Evolutionary conservation across 805 yeast species (phyloP).

Genomic region (Saccharomycopsis vini): DNA sequence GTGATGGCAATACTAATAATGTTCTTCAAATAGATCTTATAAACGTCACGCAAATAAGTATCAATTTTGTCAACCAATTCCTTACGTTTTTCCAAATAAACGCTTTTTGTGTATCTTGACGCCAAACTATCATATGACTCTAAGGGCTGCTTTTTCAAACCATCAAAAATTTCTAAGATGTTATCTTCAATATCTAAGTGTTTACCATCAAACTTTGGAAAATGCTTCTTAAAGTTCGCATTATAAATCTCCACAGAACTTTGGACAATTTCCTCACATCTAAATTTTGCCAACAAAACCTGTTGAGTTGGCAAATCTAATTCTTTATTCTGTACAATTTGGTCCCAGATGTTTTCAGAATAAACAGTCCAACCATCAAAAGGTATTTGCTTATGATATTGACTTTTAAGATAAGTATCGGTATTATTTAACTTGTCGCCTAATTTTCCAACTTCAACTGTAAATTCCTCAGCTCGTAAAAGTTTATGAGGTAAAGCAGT

Average conservation of each 20-base stretch:
- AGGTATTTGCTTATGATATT: slow-evolving; percentile 80
- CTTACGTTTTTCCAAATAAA: slow-evolving; percentile 54
- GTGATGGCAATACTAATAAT: slow-evolving; percentile 29
- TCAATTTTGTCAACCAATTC: slow-evolving; percentile 43
- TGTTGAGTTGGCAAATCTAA: slow-evolving; percentile 96
- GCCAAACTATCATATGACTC: slow-evolving; percentile 61
- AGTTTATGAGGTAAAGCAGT: slow-evolving; percentile 79
- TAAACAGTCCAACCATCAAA: slow-evolving; percentile 94
- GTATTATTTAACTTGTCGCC: slow-evolving; percentile 47
- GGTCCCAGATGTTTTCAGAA: slow-evolving; percentile 88
- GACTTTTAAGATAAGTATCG: slow-evolving; percentile 44
- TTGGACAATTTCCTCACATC: slow-evolving; percentile 81
- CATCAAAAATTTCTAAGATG: slow-evolving; percentile 36
- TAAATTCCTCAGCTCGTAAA: slow-evolving; percentile 66
- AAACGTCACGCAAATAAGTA: slow-evolving; percentile 34
- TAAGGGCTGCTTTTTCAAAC: slow-evolving; percentile 39
- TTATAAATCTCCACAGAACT: slow-evolving; percentile 41
- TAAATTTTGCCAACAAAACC: slow-evolving; percentile 83
- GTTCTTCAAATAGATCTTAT: slow-evolving; percentile 32
- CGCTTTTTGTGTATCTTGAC: slow-evolving; percentile 58
- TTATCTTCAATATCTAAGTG: slow-evolving; percentile 18
- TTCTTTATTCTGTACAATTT: slow-evolving; percentile 86
- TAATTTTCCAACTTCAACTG: slow-evolving; percentile 46
- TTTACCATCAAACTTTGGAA: slow-evolving; percentile 24
- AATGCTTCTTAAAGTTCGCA: slow-evolving; percentile 25